Base-by-base conservation (phyloP, 768 basidiomycete species). In the Crepidotus variabilis region DNA sequence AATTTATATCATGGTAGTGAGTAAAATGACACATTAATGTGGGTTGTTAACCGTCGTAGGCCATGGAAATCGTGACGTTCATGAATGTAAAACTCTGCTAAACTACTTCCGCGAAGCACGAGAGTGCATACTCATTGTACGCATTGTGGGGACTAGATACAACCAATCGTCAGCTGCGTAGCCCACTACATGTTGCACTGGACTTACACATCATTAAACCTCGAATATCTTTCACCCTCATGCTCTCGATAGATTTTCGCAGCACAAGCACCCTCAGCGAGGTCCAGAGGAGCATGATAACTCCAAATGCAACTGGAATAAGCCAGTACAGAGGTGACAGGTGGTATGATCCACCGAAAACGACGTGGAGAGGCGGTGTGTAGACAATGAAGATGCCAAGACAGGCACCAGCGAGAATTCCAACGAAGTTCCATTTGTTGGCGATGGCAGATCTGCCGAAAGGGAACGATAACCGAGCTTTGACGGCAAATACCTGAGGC, bases 201-300 rank as follows among this genome's bases (percentile, higher is more conserved):
- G 21, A 80, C 85, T 61, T 75, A 86, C 85, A 85, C 86, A 88
- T 87, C 82, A 81, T 82, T 32, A 88, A 69, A 1, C 85, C 85
- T 57, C 78, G 80, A 61, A 87, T 85, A 67, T 85, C 83, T 62
- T 83, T 84, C 36, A 86, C 85, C 58, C 73, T 77, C 59, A 78
- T 66, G 49, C 77, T 74, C 62, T 84, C 80, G 21, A 85, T 69
- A 16, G 78, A 77, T 64, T 80, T 84, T 35, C 84, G 70, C 57
- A 86, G 63, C 34, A 87, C 56, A 18, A 87, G 46, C 21, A 88
- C 85, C 2, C 85, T 75, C 32, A 88, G 59, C 10, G 79, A 81
- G 16, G 85, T 70, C 85, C 85, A 86, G 0, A 65, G 75, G 10
- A 87, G 71, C 6, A 84, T 71, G 50, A 87, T 53, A 10, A 75